Conservation (phyloP, 176 grass and related monocot species). For the Secale cereale region DNA sequence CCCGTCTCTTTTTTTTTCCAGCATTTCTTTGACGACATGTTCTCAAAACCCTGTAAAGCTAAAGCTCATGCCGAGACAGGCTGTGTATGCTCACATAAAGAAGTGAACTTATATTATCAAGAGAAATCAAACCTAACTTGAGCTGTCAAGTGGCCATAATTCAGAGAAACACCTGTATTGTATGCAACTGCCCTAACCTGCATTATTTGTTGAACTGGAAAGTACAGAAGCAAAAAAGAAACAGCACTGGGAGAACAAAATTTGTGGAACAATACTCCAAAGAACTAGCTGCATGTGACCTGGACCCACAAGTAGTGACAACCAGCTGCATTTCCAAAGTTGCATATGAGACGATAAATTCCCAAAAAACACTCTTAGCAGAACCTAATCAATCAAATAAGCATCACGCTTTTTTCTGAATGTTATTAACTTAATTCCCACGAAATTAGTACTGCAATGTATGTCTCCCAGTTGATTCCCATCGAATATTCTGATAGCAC, state of each 20-base stretch:
- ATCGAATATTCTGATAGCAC: neutral
- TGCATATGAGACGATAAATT: neutral
- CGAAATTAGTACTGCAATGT: neutral
- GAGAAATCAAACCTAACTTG: neutral
- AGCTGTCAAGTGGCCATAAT: neutral
- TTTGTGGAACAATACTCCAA: neutral
- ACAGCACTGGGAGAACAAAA: neutral
- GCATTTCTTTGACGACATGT: neutral
- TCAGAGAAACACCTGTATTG: neutral
- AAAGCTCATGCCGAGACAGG: neutral
- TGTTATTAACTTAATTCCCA: neutral
- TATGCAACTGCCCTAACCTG: neutral
- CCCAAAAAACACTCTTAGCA: too few species aligned
- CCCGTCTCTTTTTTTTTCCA: neutral
- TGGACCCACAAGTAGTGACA: neutral
- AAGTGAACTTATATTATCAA: neutral
- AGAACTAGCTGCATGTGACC: neutral
- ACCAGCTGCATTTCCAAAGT: neutral
- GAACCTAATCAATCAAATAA: neutral
- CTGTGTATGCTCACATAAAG: neutral
- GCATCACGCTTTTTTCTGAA: neutral
- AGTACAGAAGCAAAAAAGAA: neutral
- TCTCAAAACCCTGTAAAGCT: neutral
- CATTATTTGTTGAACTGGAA: neutral
- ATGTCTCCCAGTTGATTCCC: neutral